Evolutionary conservation across 108 stramenopile species (phyloP).

Genomic region (Cylindrotheca closterium): DNA sequence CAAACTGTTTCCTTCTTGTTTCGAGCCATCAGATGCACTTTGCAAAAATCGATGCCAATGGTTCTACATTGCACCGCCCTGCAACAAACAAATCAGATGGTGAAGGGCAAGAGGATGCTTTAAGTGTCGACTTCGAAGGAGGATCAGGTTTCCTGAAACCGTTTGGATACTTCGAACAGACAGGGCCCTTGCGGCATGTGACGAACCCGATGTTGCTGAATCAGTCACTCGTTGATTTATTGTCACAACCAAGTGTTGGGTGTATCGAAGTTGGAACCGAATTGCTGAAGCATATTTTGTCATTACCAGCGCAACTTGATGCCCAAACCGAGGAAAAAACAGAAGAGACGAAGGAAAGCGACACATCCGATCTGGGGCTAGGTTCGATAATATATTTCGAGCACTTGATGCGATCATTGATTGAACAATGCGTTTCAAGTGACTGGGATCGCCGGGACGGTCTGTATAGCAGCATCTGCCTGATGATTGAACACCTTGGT

Average conservation of each 20-base stretch:
- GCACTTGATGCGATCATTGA: conserved; percentile 52
- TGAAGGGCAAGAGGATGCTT: neutral
- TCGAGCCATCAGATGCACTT: conserved; percentile 38
- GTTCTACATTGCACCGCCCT: conserved; percentile 24
- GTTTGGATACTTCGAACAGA: conserved; percentile 65
- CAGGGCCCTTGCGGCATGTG: conserved; percentile 35
- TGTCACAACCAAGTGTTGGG: conserved; percentile 19
- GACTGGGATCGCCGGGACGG: conserved; percentile 55
- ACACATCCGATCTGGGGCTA: conserved; percentile 11
- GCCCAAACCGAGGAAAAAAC: neutral
- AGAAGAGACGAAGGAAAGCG: neutral
- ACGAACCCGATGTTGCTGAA: conserved; percentile 57
- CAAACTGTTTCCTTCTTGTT: conserved; percentile 44
- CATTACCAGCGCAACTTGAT: conserved; percentile 15
- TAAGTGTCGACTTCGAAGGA: conserved; percentile 26
- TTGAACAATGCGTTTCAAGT: conserved; percentile 35
- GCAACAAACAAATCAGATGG: neutral
- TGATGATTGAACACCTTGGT: conserved; percentile 49
- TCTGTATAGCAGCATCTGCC: conserved; percentile 38
- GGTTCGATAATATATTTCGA: conserved; percentile 46
- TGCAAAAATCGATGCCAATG: conserved; percentile 63
- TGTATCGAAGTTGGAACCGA: conserved; percentile 24
- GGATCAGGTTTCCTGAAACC: conserved; percentile 49
- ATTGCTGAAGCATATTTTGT: conserved; percentile 29
- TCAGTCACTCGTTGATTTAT: conserved; percentile 51